Conservation (phyloP, 495 filamentous ascomycete genomes). For the Talaromyces liani region DNA sequence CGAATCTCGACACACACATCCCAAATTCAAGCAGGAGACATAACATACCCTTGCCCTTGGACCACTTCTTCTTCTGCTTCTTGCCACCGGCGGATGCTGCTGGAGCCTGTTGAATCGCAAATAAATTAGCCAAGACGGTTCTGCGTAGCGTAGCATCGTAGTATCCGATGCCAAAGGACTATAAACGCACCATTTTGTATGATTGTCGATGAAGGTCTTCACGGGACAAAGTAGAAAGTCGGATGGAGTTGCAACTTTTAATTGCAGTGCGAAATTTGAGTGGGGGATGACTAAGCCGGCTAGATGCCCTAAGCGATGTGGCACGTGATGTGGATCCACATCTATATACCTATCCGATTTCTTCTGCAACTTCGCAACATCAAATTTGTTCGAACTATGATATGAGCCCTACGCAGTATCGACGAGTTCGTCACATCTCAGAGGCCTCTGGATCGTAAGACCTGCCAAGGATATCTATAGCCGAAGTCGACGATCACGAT, state of each 20-base stretch:
- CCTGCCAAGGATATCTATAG: neutral
- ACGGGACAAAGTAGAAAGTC: slow-evolving; percentile 27
- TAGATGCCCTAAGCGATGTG: slow-evolving; percentile 29
- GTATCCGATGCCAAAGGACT: slow-evolving; percentile 9
- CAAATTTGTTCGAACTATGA: no score
- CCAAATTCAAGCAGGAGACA: neutral
- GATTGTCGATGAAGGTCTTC: slow-evolving; percentile 37
- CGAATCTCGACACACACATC: slow-evolving; percentile 3
- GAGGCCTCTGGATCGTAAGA: neutral
- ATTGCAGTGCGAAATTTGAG: slow-evolving; percentile 40
- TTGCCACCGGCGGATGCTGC: slow-evolving; percentile 76
- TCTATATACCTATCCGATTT: no score
- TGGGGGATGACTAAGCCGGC: slow-evolving; percentile 36
- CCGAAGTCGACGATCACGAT: neutral
- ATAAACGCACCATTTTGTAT: slow-evolving; percentile 43
- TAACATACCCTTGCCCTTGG: slow-evolving; percentile 91
- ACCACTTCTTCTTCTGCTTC: slow-evolving; percentile 99
- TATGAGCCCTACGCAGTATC: no score
- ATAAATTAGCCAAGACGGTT: neutral
- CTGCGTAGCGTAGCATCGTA: slow-evolving; percentile 8
- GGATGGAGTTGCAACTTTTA: slow-evolving; percentile 18
- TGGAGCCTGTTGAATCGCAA: slow-evolving; percentile 50
- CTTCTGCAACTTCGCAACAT: no score
- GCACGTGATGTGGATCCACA: no score
- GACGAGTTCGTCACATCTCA: no score